Percentiles rank a stretch among this genome's conserved stretches.
Conservation (phyloP, 192 early-diverging fungal genomes). For the Umbelopsis ramanniana region DNA sequence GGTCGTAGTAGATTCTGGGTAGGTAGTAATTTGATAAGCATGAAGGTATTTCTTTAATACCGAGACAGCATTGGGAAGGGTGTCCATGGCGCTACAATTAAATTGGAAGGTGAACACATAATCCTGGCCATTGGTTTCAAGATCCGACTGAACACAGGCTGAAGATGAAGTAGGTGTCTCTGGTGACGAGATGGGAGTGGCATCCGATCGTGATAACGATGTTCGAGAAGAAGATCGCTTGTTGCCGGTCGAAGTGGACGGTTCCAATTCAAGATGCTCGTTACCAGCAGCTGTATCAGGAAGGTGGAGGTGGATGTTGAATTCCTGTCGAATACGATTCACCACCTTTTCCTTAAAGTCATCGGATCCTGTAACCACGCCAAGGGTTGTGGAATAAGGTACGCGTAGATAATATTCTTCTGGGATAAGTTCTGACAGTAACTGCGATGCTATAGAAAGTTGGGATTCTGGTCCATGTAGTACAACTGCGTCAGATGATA, state of each 20-base stretch:
- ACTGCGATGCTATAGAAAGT: constrained; percentile 55
- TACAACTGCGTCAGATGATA: constrained; percentile 59
- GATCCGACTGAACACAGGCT: background rate
- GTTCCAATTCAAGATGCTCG: constrained; percentile 24
- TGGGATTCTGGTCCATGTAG: constrained; percentile 63
- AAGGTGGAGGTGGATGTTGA: constrained; percentile 43
- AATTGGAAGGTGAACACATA: constrained; percentile 44
- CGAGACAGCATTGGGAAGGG: constrained; percentile 38
- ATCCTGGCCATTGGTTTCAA: constrained; percentile 24
- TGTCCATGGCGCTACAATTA: constrained; percentile 40
- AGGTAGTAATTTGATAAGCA: constrained; percentile 27
- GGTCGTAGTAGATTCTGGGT: constrained; percentile 35
- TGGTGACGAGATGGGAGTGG: constrained; percentile 1
- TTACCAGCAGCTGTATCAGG: constrained; percentile 31
- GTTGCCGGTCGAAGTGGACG: background rate
- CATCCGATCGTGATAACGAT: background rate
- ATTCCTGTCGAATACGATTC: constrained; percentile 45
- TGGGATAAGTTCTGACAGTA: constrained; percentile 61
- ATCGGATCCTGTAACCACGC: constrained; percentile 43
- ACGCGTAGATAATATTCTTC: constrained; percentile 57
- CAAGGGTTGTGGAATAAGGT: constrained; percentile 49
- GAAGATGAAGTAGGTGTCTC: constrained; percentile 17
- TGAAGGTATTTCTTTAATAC: constrained; percentile 34
- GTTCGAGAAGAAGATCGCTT: background rate
- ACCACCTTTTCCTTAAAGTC: constrained; percentile 54